phyloP scores from a whole-genome alignment of 1,284 basidiomycete species.

The Polyporus tsugae region DNA sequence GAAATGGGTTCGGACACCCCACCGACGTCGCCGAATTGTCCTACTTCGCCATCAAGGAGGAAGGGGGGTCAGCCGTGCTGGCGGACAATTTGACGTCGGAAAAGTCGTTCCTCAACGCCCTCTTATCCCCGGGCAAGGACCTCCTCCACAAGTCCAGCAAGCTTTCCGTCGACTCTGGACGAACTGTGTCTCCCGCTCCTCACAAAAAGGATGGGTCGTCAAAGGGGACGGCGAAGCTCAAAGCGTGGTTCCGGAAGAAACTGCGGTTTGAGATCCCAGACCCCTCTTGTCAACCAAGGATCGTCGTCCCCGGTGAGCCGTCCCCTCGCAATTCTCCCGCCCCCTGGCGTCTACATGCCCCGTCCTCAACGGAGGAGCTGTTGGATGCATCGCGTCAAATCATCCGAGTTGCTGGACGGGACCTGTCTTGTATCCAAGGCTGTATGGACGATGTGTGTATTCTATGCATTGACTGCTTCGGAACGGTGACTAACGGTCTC shows the following conservation, averaged over 20 bases:
- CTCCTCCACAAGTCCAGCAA: slow-evolving; percentile 34
- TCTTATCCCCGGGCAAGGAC: slow-evolving; percentile 30
- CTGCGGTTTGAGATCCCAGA: slow-evolving; percentile 49
- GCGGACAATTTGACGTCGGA: slow-evolving; percentile 21
- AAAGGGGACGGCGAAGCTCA: slow-evolving; percentile 55
- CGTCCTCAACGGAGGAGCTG: slow-evolving; percentile 1
- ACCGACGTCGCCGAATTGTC: slow-evolving; percentile 18
- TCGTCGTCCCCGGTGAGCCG: slow-evolving; percentile 12
- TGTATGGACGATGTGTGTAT: slow-evolving; percentile 51
- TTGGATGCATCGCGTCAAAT: slow-evolving; percentile 39
- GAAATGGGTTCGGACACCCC: slow-evolving; percentile 3
- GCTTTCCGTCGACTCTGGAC: slow-evolving; percentile 19
- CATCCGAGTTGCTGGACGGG: slow-evolving; percentile 59
- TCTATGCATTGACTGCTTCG: neutral
- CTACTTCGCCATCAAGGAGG: slow-evolving; percentile 25
- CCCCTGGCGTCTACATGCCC: neutral
- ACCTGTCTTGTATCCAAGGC: slow-evolving; percentile 61
- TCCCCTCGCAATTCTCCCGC: slow-evolving; percentile 17
- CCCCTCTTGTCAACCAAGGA: slow-evolving; percentile 44
- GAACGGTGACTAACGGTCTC: neutral
- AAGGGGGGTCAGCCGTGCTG: slow-evolving; percentile 14
- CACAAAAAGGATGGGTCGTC: slow-evolving; percentile 29
- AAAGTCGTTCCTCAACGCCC: slow-evolving; percentile 27
- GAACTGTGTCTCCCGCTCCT: slow-evolving; percentile 23
- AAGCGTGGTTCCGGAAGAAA: slow-evolving; percentile 70